Percentiles rank a stretch among this genome's conserved stretches.
phyloP scores from a whole-genome alignment of 2,329 filamentous ascomycete species.

The Pseudogymnoascus destructans region DNA sequence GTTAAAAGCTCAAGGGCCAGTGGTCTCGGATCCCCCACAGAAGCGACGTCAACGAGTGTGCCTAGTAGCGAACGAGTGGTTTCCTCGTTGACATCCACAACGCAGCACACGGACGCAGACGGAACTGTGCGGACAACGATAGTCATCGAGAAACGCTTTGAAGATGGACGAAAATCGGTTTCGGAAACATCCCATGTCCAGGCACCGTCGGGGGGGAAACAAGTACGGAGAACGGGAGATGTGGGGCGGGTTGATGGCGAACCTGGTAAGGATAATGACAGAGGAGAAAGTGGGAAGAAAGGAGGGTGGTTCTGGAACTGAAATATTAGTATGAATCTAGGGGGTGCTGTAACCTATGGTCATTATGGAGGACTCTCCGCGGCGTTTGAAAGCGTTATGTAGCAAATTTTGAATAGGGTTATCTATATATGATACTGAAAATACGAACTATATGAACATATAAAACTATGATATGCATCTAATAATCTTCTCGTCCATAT shows the following conservation, averaged over 20 bases:
- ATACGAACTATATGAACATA: background rate
- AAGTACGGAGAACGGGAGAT: background rate
- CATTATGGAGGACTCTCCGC: background rate
- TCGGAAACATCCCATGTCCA: slow-evolving; percentile 18
- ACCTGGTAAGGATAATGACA: background rate
- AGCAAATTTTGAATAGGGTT: background rate
- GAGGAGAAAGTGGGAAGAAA: slow-evolving; percentile 11
- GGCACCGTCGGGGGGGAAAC: slow-evolving; percentile 3
- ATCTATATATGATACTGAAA: background rate
- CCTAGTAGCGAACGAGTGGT: slow-evolving; percentile 16
- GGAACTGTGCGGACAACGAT: slow-evolving; percentile 20
- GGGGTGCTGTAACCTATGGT: background rate
- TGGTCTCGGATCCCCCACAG: background rate
- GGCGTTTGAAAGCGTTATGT: background rate
- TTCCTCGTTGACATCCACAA: slow-evolving; percentile 18
- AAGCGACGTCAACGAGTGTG: background rate
- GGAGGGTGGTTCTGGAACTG: slow-evolving; percentile 23
- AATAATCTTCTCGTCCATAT: background rate
- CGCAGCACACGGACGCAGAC: slow-evolving; percentile 18
- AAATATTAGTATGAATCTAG: background rate
- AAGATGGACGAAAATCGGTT: slow-evolving; percentile 19
- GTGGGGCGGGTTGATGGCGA: background rate
- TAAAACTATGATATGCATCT: background rate
- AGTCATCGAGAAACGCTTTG: slow-evolving; percentile 20
- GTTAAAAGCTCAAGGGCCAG: background rate